These are phyloP conservation scores for Cryptosporidium sp. DNA, from an alignment of 169 alveolate species.

Conservation along the genomic window DNA sequence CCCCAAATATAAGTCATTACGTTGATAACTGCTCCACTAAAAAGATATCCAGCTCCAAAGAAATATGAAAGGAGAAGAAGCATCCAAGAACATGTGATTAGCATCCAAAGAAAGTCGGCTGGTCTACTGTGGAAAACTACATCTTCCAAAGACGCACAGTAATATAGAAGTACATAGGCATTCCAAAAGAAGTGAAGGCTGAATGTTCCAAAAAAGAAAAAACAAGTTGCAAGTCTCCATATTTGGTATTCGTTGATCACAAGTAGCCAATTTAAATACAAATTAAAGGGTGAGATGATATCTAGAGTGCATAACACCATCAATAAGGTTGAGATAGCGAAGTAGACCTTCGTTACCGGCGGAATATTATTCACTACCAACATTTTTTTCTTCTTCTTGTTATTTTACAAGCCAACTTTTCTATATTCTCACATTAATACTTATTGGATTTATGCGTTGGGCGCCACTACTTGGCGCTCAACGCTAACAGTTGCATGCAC, in stretches of 20 bases:
- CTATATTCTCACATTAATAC: conserved; percentile 54
- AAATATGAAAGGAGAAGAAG: conserved; percentile 79
- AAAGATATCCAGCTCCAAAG: conserved; percentile 87
- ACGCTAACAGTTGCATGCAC: background rate
- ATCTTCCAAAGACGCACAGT: conserved; percentile 81
- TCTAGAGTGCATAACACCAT: conserved; percentile 88
- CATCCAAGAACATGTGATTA: conserved; percentile 81
- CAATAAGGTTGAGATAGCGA: conserved; percentile 83
- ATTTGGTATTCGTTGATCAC: conserved; percentile 83
- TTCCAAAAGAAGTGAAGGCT: conserved; percentile 93
- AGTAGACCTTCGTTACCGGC: conserved; percentile 85
- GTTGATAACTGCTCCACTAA: conserved; percentile 91
- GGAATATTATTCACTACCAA: conserved; percentile 78
- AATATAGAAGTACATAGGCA: conserved; percentile 87
- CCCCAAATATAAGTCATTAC: conserved; percentile 94
- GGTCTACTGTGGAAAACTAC: conserved; percentile 82
- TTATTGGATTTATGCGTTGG: conserved; percentile 33
- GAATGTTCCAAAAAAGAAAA: conserved; percentile 91
- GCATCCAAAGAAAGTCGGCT: conserved; percentile 90
- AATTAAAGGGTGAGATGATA: conserved; percentile 85
- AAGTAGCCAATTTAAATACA: conserved; percentile 87
- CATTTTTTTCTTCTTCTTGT: conserved; percentile 8
- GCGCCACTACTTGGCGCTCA: background rate
- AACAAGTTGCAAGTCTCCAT: conserved; percentile 92
- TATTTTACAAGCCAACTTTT: conserved; percentile 21